Percentiles rank a stretch among this genome's conserved stretches.
Conservation (phyloP, 179 eudicot genomes). For the Carnegiea gigantea region DNA sequence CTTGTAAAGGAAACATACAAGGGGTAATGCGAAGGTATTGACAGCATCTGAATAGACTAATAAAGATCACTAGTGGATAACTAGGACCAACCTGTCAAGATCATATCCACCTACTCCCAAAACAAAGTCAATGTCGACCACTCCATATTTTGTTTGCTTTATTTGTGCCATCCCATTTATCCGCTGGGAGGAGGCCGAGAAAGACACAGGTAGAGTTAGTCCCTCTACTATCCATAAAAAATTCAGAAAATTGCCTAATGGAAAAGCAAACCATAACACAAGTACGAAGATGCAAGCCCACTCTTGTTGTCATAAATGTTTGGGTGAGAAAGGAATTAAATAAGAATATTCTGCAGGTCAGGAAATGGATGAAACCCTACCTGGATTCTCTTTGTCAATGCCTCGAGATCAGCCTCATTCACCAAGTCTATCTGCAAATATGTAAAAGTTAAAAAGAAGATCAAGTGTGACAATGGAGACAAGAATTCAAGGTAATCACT, state of each 20-base stretch:
- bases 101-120: slow-evolving; percentile 95
- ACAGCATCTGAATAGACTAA: not conserved
- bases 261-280: not conserved
- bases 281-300: too few species aligned
- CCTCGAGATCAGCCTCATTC: slow-evolving; percentile 58
- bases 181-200: slow-evolving; percentile 45
- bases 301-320: not conserved
- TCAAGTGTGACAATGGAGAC: not conserved
- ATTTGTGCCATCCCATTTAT: slow-evolving; percentile 90
- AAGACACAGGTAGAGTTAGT: slow-evolving; percentile 14
- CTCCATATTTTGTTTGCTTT: slow-evolving; percentile 67
- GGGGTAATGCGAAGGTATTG: not conserved
- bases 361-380: slow-evolving; percentile 31
- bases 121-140: slow-evolving; percentile 87
- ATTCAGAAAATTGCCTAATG: not conserved
- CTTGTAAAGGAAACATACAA: not conserved
- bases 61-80: not conserved
- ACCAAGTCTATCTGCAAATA: slow-evolving; percentile 73
- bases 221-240: not conserved
- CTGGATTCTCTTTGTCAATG: slow-evolving; percentile 54
- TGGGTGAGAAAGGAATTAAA: not conserved
- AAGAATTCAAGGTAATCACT: not conserved
- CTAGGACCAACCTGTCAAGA: slow-evolving; percentile 69
- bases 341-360: not conserved
- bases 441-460: not conserved